Evolutionary conservation across 306 rosid species (phyloP).

Genomic region (Pachyrhizus erosus): DNA sequence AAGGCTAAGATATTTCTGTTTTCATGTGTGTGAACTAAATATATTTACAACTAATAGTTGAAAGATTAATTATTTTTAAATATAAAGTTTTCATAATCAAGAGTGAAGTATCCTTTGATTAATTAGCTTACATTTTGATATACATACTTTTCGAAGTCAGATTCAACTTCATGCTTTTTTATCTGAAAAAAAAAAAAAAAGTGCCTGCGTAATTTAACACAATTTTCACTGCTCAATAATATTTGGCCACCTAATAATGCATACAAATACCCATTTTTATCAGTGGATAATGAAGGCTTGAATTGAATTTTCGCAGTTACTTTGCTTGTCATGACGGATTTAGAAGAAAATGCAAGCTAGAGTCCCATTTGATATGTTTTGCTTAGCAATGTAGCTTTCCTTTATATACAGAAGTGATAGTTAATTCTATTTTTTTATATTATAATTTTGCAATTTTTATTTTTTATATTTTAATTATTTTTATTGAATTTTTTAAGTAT

Average conservation of each 20-base stretch:
- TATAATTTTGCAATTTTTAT: too few species aligned
- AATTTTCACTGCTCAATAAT: neutral
- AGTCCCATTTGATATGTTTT: conserved; percentile 15
- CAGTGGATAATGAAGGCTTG: neutral
- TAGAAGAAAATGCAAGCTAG: neutral
- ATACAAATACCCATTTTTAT: neutral
- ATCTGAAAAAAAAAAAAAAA: neutral
- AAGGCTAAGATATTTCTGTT: neutral
- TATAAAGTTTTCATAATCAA: neutral
- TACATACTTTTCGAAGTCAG: neutral
- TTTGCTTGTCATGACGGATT: neutral
- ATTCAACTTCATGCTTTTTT: neutral
- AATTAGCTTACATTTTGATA: neutral
- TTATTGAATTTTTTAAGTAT: too few species aligned
- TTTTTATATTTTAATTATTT: too few species aligned
- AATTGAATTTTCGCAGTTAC: neutral
- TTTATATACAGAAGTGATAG: neutral
- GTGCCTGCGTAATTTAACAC: neutral
- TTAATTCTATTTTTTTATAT: too few species aligned
- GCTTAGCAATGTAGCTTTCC: neutral
- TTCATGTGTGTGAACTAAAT: neutral
- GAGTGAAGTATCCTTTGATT: neutral
- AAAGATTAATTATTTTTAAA: neutral
- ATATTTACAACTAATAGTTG: neutral
- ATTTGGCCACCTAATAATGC: neutral